Evolutionary conservation across 2,329 filamentous ascomycete genomes (phyloP).

Genomic region (Diaporthe sp.): DNA sequence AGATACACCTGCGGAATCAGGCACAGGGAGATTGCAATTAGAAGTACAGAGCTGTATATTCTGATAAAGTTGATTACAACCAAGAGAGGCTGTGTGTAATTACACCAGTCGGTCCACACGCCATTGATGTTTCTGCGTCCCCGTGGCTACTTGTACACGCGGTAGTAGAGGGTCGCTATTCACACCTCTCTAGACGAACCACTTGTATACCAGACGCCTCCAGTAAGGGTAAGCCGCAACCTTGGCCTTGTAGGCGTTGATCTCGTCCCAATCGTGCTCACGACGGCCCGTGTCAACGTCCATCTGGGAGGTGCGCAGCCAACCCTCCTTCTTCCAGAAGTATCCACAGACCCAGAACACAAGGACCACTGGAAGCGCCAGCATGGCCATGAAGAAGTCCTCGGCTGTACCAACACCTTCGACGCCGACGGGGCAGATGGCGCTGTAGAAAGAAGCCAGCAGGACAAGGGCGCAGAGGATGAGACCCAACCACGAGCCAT

Average conservation of each 20-base stretch:
- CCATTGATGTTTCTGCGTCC: not conserved
- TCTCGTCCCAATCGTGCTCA: constrained; percentile 72
- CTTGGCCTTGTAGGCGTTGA: constrained; percentile 62
- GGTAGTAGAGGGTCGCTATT: too few species aligned
- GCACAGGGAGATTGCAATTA: too few species aligned
- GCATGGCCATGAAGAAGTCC: constrained; percentile 68
- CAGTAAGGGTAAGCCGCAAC: constrained; percentile 62
- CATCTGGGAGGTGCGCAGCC: constrained; percentile 71
- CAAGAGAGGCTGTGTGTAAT: not conserved
- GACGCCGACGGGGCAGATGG: constrained; percentile 52
- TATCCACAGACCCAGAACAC: constrained; percentile 69
- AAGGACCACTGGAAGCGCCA: constrained; percentile 70
- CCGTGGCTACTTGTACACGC: not conserved
- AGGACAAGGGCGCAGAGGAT: constrained; percentile 69
- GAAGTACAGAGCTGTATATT: not conserved
- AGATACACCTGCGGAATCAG: not conserved
- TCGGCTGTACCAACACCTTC: constrained; percentile 52
- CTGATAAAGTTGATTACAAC: constrained; percentile 1
- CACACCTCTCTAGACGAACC: constrained; percentile 47
- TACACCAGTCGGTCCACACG: not conserved
- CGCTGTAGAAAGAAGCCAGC: constrained; percentile 61
- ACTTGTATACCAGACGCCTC: constrained; percentile 52
- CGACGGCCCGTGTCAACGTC: constrained; percentile 77
- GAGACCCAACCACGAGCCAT: constrained; percentile 76
- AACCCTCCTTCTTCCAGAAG: constrained; percentile 74